Evolutionary conservation across 2,329 filamentous ascomycete species (phyloP).

Genomic region (Zalaria sp.): DNA sequence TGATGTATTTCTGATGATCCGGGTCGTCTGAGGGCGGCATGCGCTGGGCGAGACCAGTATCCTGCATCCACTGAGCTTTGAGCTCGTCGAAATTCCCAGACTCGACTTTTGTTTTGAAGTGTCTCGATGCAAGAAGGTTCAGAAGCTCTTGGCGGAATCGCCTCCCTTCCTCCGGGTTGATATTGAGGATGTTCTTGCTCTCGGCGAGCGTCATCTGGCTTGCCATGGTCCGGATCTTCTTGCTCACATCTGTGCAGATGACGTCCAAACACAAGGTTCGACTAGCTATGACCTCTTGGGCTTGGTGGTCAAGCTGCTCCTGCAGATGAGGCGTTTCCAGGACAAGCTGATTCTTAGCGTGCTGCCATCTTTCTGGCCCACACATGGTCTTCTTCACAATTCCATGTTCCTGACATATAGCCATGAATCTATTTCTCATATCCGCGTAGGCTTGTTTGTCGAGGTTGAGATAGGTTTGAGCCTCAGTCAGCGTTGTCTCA

Average conservation of each 20-base stretch:
- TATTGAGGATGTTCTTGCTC: conserved; percentile 56
- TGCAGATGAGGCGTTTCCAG: conserved; percentile 51
- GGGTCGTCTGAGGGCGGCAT: conserved; percentile 40
- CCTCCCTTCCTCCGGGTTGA: conserved; percentile 55
- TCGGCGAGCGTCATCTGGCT: conserved; percentile 58
- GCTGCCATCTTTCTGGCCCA: conserved; percentile 60
- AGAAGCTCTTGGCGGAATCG: conserved; percentile 53
- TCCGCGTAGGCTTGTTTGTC: conserved; percentile 49
- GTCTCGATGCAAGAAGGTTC: conserved; percentile 47
- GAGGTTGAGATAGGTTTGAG: conserved; percentile 54
- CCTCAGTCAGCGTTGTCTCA: conserved; percentile 69
- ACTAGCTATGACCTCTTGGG: conserved; percentile 44
- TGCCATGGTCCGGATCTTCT: conserved; percentile 54
- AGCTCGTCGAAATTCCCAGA: conserved; percentile 58
- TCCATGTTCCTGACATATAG: conserved; percentile 52
- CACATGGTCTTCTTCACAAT: conserved; percentile 66
- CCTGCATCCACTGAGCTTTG: conserved; percentile 52
- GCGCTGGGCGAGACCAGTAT: conserved; percentile 42
- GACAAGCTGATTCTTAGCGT: conserved; percentile 53
- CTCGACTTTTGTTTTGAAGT: conserved; percentile 61
- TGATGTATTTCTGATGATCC: conserved; percentile 30
- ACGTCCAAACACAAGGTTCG: conserved; percentile 58
- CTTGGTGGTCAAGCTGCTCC: conserved; percentile 43
- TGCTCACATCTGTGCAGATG: conserved; percentile 70
- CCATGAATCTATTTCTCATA: conserved; percentile 52